Percentiles rank a stretch among this genome's conserved stretches.
Conservation (phyloP, 192 early-diverging fungal genomes). For the Mortierella alpina region DNA sequence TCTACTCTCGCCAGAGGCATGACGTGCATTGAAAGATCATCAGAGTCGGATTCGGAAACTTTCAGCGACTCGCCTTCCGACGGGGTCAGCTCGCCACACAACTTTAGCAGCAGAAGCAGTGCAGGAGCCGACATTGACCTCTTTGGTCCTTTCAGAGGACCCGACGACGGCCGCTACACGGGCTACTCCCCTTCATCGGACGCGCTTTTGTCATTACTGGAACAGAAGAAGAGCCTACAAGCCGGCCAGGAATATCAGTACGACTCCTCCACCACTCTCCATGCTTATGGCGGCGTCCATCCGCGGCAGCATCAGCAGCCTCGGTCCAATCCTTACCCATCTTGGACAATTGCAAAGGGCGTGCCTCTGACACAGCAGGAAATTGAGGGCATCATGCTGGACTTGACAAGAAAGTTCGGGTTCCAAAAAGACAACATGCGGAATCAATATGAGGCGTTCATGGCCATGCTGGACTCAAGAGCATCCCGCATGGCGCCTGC, state of each 20-base stretch:
- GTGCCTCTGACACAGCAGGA: constrained; percentile 74
- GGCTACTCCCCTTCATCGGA: constrained; percentile 76
- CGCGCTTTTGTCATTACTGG: constrained; percentile 72
- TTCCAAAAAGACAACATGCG: constrained; percentile 82
- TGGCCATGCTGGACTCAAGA: constrained; percentile 85
- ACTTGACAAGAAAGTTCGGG: constrained; percentile 76
- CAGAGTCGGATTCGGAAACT: constrained; percentile 40
- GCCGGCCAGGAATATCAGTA: constrained; percentile 38
- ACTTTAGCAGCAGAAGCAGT: neutral
- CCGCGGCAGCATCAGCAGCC: constrained; percentile 6
- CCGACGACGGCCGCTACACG: constrained; percentile 76
- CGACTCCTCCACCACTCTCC: neutral
- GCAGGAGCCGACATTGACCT: constrained; percentile 18
- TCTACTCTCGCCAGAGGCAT: constrained; percentile 18
- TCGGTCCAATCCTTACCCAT: constrained; percentile 48
- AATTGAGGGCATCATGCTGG: constrained; percentile 76
- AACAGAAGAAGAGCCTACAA: constrained; percentile 60
- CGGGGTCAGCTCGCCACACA: neutral
- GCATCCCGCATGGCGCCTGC: constrained; percentile 78
- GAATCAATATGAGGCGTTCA: constrained; percentile 80
- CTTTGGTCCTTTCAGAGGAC: constrained; percentile 47
- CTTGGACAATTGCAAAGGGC: constrained; percentile 69
- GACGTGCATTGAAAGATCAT: neutral
- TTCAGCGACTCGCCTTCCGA: constrained; percentile 22
- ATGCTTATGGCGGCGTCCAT: neutral